A percentile compares a stretch with the other conserved stretches of the same genome.
phyloP scores from a whole-genome alignment of 805 yeast genomes.

The Spathaspora passalidarum region DNA sequence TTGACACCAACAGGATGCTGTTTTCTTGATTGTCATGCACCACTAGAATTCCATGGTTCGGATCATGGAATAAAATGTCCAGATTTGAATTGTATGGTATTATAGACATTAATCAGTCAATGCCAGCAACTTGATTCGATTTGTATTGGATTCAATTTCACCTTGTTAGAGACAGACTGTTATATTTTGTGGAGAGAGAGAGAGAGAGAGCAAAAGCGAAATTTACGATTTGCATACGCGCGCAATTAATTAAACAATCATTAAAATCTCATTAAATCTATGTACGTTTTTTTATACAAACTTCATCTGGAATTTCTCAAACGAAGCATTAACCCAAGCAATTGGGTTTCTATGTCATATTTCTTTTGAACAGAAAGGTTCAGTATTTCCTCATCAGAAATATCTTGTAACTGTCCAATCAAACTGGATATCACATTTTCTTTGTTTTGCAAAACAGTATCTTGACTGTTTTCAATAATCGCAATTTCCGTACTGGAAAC shows the following conservation, averaged over 20 bases:
- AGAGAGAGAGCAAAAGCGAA: background rate
- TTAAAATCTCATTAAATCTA: background rate
- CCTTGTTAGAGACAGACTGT: background rate
- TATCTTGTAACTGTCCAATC: conserved; percentile 1
- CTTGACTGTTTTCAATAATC: too few species aligned
- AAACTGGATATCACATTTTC: background rate
- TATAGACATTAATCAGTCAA: conserved; percentile 40
- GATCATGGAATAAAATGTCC: conserved; percentile 34
- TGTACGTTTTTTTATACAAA: background rate
- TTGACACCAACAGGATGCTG: conserved; percentile 24
- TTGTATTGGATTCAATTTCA: too few species aligned
- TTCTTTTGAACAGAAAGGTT: conserved; percentile 15
- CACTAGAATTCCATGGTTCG: conserved; percentile 31
- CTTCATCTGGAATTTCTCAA: conserved; percentile 16
- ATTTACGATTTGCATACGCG: too few species aligned
- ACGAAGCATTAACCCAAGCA: conserved; percentile 32
- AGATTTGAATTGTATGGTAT: conserved; percentile 33
- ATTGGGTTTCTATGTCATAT: conserved; percentile 28
- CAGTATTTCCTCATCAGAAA: conserved; percentile 8
- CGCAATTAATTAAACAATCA: too few species aligned
- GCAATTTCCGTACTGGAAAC: too few species aligned
- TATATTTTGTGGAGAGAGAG: background rate
- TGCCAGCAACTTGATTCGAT: too few species aligned
- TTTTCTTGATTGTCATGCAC: conserved; percentile 31
- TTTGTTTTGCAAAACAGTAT: background rate